A percentile compares a stretch with the other conserved stretches of the same genome.
Evolutionary conservation across 192 early-diverging fungal species (phyloP).

Genomic region (Helicostylum pulchrum): DNA sequence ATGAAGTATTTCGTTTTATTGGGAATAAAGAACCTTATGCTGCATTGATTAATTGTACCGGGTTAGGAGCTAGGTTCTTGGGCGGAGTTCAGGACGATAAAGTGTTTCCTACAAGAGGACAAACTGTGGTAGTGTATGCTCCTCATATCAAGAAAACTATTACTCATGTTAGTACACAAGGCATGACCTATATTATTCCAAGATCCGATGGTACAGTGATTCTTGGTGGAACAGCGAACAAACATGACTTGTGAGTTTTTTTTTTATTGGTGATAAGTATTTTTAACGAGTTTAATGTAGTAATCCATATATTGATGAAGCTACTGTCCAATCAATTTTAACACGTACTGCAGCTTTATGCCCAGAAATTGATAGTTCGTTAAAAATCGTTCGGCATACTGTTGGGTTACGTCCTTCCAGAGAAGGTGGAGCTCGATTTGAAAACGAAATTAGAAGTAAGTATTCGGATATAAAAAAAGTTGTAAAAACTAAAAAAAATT

Average conservation of each 20-base stretch:
- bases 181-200: constrained; percentile 33
- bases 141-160: constrained; percentile 67
- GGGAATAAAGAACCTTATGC: constrained; percentile 20
- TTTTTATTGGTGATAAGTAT: background rate
- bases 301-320: constrained; percentile 28
- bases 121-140: constrained; percentile 73
- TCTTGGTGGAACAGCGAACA: constrained; percentile 28
- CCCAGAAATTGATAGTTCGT: constrained; percentile 33
- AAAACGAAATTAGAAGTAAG: constrained; percentile 40
- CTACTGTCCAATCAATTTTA: constrained; percentile 46
- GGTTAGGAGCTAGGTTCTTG: constrained; percentile 60
- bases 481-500: too few relatives aligned
- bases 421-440: constrained; percentile 49
- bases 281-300: background rate
- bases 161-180: constrained; percentile 36
- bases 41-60: constrained; percentile 80
- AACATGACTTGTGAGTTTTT: constrained; percentile 27
- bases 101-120: constrained; percentile 78
- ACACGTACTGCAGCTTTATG: constrained; percentile 33
- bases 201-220: constrained; percentile 26
- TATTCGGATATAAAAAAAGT: constrained; percentile 14
- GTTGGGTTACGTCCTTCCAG: constrained; percentile 57
- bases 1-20: constrained; percentile 41
- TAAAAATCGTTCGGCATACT: constrained; percentile 37
- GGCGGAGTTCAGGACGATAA: constrained; percentile 68